A percentile compares a stretch with the other conserved stretches of the same genome.
Evolutionary conservation across 345 rosid species (phyloP).

Genomic region (Populus tremula): DNA sequence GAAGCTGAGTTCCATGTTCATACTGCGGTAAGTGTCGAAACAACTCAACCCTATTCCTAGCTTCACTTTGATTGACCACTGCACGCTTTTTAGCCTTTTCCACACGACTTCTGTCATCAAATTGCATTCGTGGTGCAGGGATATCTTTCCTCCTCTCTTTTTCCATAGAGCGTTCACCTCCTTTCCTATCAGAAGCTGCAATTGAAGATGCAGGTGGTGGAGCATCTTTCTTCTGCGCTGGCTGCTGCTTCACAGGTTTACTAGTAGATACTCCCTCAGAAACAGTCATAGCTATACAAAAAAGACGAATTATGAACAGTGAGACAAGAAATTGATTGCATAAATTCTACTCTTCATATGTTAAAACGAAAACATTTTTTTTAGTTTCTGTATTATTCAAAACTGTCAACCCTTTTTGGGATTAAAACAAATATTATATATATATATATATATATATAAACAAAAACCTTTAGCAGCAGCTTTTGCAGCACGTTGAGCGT

Average conservation of each 20-base stretch:
- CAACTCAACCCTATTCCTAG: constrained; percentile 79
- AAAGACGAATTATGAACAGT: constrained; percentile 6
- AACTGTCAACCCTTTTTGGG: too few species aligned
- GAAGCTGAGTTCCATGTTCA: constrained; percentile 89
- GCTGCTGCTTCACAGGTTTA: constrained; percentile 19
- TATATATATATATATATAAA: too few species aligned
- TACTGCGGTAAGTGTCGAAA: constrained; percentile 96
- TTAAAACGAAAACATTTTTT: too few species aligned
- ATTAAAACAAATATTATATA: too few species aligned
- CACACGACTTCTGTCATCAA: constrained; percentile 74
- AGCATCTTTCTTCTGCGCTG: constrained; percentile 22
- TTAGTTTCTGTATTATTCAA: too few species aligned
- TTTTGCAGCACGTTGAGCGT: constrained; percentile 33
- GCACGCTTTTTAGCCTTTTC: constrained; percentile 90
- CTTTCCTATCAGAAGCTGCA: constrained; percentile 75
- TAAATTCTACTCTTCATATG: too few species aligned
- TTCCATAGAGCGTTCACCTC: constrained; percentile 58
- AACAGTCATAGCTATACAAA: constrained; percentile 24
- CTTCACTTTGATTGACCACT: constrained; percentile 84
- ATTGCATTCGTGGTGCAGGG: constrained; percentile 72
- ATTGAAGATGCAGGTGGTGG: constrained; percentile 30
- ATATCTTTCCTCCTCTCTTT: constrained; percentile 85
- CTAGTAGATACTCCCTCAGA: constrained; percentile 11
- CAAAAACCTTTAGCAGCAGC: constrained; percentile 31
- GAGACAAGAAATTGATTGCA: not conserved